A percentile compares a stretch with the other conserved stretches of the same genome.
These are phyloP conservation scores for Boletus vinaceobasis DNA, from an alignment of 768 basidiomycete species.

Conservation along the genomic window DNA sequence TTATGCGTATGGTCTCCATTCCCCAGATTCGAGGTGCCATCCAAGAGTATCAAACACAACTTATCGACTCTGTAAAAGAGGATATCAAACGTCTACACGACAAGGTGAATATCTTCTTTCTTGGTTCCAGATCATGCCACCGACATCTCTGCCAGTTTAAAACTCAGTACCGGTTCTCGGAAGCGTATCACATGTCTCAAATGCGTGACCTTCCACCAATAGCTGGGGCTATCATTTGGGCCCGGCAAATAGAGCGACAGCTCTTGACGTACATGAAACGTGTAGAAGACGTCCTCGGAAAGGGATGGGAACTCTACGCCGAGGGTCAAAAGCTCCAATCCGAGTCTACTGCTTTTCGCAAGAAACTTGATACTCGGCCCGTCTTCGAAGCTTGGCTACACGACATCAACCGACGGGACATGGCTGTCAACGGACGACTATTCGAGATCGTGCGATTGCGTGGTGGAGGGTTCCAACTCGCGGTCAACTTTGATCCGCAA, in stretches of 20 bases:
- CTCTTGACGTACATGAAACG: slow-evolving; percentile 97
- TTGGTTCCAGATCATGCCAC: not conserved
- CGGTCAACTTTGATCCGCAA: slow-evolving; percentile 97
- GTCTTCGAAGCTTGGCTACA: slow-evolving; percentile 96
- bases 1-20: not conserved
- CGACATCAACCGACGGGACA: slow-evolving; percentile 90
- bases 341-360: slow-evolving; percentile 87
- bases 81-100: slow-evolving; percentile 94
- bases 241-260: slow-evolving; percentile 96
- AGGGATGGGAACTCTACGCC: slow-evolving; percentile 99
- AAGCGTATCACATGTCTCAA: slow-evolving; percentile 97
- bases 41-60: slow-evolving; percentile 97
- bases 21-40: slow-evolving; percentile 91
- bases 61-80: slow-evolving; percentile 98
- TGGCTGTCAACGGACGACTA: slow-evolving; percentile 86
- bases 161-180: slow-evolving; percentile 91
- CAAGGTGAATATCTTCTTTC: slow-evolving; percentile 49
- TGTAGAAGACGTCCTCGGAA: slow-evolving; percentile 96
- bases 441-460: slow-evolving; percentile 84
- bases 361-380: slow-evolving; percentile 91
- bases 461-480: slow-evolving; percentile 78
- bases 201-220: slow-evolving; percentile 99
- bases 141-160: slow-evolving; percentile 62
- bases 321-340: slow-evolving; percentile 97
- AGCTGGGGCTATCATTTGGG: slow-evolving; percentile 97